Evolutionary conservation across 2,329 filamentous ascomycete genomes (phyloP).

Genomic region (Parastagonospora avenae): DNA sequence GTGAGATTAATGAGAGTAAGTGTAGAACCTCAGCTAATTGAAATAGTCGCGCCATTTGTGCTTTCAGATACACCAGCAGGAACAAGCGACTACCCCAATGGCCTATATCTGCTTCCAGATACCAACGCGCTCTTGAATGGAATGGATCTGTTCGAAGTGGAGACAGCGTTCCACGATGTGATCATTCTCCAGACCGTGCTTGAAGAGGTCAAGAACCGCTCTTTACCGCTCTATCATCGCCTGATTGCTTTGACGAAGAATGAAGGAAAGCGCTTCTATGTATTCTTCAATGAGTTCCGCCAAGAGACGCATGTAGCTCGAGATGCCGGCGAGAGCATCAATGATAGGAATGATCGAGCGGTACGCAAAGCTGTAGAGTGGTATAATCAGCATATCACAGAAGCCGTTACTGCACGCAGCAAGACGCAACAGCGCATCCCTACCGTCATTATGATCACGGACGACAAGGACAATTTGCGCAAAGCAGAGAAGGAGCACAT

Average conservation of each 20-base stretch:
- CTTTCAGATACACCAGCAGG: slow-evolving; percentile 87
- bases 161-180: slow-evolving; percentile 93
- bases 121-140: slow-evolving; percentile 94
- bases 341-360: slow-evolving; percentile 94
- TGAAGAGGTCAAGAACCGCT: slow-evolving; percentile 93
- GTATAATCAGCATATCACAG: slow-evolving; percentile 82
- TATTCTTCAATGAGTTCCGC: slow-evolving; percentile 99
- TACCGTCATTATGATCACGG: slow-evolving; percentile 88
- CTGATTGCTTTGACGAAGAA: slow-evolving; percentile 89
- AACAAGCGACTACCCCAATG: slow-evolving; percentile 79
- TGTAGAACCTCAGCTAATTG: slow-evolving; percentile 22
- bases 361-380: slow-evolving; percentile 85
- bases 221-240: slow-evolving; percentile 91
- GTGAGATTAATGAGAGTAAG: slow-evolving; percentile 51
- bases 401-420: slow-evolving; percentile 60
- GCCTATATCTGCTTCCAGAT: slow-evolving; percentile 93
- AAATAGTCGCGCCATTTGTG: slow-evolving; percentile 76
- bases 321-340: slow-evolving; percentile 81
- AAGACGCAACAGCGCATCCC: slow-evolving; percentile 64
- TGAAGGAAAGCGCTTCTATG: slow-evolving; percentile 95
- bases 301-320: slow-evolving; percentile 85
- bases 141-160: slow-evolving; percentile 96
- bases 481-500: slow-evolving; percentile 80
- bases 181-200: slow-evolving; percentile 94
- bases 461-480: slow-evolving; percentile 84